Evolutionary conservation across 495 filamentous ascomycete genomes (phyloP), one percentile per base, ranked within the genome.

Genomic region (Penicillium herquei): DNA sequence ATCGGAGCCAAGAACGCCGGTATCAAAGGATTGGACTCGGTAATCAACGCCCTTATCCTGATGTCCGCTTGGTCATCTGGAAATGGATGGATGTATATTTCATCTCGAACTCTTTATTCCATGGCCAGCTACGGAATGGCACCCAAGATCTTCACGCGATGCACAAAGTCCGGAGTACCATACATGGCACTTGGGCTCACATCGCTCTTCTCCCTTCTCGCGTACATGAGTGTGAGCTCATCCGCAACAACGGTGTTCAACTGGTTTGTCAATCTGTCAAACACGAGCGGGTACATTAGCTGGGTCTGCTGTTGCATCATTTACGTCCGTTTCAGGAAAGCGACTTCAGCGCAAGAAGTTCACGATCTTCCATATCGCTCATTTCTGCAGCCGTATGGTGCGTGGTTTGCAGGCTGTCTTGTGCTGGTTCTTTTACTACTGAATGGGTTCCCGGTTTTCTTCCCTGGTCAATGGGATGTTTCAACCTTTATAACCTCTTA

Each of bases 71-170:
- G 88, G 66, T 84, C 80, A 31, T 87, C 87, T 32, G 80, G 85
- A 43, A 90, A 90, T 71, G 87, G 75, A 7, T 55, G 64, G 39
- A 44, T 63, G 1, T 92, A 90, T 75, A 89, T 90, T 41, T 89
- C 86, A 6, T 85, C 82, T 35, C 83, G 89, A 56, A 88, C 86
- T 8, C 73, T 89, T 8, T 91, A 84, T 66, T 85, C 85, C 31
- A 73, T 92, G 4, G 87, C 87, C n/a, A 76, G 81, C 14, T 81
- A 90, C 54, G 78, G 82, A 12, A 81, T 88, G 49, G 88, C 89
- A 0, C 89, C 88, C 0, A 58, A 66, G 16, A 72, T 91, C 55
- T 81, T 93, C 61, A 71, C 78, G 7, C 76, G 69, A 52, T 89
- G 85, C 21, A 82, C 90, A 64, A 71, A 63, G 32, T 78, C 81